Conservation (phyloP, 805 yeast species). For the Lachancea sp. region DNA sequence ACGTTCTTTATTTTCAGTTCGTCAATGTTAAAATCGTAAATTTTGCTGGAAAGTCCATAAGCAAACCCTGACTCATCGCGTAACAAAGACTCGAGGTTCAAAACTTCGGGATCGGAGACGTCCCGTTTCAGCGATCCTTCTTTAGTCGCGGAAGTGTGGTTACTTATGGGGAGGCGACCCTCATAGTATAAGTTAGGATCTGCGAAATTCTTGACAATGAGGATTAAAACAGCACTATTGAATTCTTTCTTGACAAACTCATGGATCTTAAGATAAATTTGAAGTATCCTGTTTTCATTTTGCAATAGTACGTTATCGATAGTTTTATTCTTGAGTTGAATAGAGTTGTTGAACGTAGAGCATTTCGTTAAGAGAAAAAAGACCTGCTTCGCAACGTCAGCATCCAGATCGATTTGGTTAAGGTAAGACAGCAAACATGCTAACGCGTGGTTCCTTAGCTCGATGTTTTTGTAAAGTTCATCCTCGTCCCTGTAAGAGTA, state of each 20-base stretch:
- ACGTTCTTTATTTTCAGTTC: constrained; percentile 27
- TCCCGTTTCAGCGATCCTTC: constrained; percentile 6
- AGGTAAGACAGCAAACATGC: constrained; percentile 51
- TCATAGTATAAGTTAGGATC: constrained; percentile 36
- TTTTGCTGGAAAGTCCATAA: constrained; percentile 51
- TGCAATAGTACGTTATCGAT: constrained; percentile 30
- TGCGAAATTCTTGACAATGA: constrained; percentile 39
- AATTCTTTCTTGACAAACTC: constrained; percentile 32
- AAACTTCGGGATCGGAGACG: constrained; percentile 1
- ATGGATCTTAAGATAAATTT: constrained; percentile 37
- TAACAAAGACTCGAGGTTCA: constrained; percentile 20
- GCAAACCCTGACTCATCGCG: constrained; percentile 37
- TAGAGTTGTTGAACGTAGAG: constrained; percentile 30
- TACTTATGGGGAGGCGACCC: constrained; percentile 11
- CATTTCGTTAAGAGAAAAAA: constrained; percentile 44
- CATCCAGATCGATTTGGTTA: constrained; percentile 35
- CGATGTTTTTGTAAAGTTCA: constrained; percentile 37
- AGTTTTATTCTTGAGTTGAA: constrained; percentile 21
- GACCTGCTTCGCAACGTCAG: constrained; percentile 40
- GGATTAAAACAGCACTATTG: constrained; percentile 37
- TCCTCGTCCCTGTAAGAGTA: constrained; percentile 36
- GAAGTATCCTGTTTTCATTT: constrained; percentile 41
- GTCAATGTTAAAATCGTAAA: constrained; percentile 32
- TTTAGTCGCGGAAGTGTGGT: constrained; percentile 6
- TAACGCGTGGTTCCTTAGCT: constrained; percentile 52